Percentiles rank a stretch among this genome's conserved stretches.
These are phyloP conservation scores for Boletus rubescentipes DNA, from an alignment of 768 basidiomycete species.

Conservation along the genomic window DNA sequence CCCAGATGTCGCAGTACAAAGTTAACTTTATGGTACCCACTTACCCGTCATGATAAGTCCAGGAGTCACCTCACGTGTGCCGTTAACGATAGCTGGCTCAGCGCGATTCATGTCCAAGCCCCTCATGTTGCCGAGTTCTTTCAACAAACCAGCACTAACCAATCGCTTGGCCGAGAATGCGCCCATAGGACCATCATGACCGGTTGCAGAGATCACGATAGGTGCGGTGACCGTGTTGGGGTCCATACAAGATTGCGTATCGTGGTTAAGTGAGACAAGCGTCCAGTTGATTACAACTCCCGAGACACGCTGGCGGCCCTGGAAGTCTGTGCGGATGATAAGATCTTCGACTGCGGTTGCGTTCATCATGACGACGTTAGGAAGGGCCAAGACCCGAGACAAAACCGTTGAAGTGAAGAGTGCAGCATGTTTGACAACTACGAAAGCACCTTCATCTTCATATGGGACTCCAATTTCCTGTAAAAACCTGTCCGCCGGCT, in stretches of 20 bases:
- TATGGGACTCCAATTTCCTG: conserved; percentile 67
- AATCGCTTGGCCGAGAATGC: conserved; percentile 80
- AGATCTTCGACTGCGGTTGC: conserved; percentile 82
- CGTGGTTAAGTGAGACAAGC: conserved; percentile 57
- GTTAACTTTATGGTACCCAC: conserved; percentile 16
- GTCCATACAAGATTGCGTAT: conserved; percentile 78
- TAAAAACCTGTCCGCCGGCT: conserved; percentile 74
- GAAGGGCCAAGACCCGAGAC: conserved; percentile 64
- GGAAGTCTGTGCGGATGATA: conserved; percentile 57
- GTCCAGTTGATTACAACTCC: conserved; percentile 60
- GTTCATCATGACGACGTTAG: conserved; percentile 75
- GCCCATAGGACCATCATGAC: conserved; percentile 79
- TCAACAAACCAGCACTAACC: conserved; percentile 70
- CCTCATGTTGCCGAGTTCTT: conserved; percentile 77
- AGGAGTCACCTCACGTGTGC: conserved; percentile 72
- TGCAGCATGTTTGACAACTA: conserved; percentile 81
- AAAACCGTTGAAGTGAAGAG: conserved; percentile 78
- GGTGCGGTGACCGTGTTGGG: conserved; percentile 83
- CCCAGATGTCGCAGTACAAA: background rate
- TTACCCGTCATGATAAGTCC: conserved; percentile 72
- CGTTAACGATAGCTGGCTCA: conserved; percentile 79
- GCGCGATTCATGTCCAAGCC: conserved; percentile 80
- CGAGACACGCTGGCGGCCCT: conserved; percentile 42
- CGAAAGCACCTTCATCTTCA: conserved; percentile 75
- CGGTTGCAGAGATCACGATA: conserved; percentile 67